phyloP scores from a whole-genome alignment of 148 eudicot genomes.

The Silene conica region DNA sequence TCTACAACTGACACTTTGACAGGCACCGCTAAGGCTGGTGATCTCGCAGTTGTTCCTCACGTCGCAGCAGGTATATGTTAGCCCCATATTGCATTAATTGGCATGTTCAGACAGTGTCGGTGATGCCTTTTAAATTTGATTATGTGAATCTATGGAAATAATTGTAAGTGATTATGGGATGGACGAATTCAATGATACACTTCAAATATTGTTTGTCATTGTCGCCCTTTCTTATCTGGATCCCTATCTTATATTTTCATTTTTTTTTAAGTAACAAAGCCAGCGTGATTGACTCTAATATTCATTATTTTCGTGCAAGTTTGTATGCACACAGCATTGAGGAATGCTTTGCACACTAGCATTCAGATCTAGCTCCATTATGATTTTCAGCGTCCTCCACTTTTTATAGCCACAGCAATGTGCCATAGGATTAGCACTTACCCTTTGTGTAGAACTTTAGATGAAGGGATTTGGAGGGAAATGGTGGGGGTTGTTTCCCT shows the following conservation, averaged over 20 bases:
- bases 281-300: no score
- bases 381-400: background rate
- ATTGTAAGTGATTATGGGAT: background rate
- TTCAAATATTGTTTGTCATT: background rate
- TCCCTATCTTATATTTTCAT: background rate
- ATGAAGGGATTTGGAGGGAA: background rate
- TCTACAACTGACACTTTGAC: constrained; percentile 41
- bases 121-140: background rate
- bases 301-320: background rate
- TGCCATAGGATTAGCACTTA: background rate
- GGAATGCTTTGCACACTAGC: background rate
- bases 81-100: background rate
- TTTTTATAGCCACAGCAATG: background rate
- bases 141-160: background rate
- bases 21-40: constrained; percentile 27
- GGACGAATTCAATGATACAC: no score
- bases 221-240: background rate
- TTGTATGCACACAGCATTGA: background rate
- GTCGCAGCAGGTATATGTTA: constrained; percentile 48
- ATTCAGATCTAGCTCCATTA: background rate
- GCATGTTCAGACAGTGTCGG: background rate
- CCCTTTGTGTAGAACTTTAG: background rate
- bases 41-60: constrained; percentile 58
- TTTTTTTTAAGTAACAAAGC: background rate
- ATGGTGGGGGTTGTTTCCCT: background rate